Evolutionary conservation across 1,284 basidiomycete species (phyloP).

Genomic region (Ustilago tritici): DNA sequence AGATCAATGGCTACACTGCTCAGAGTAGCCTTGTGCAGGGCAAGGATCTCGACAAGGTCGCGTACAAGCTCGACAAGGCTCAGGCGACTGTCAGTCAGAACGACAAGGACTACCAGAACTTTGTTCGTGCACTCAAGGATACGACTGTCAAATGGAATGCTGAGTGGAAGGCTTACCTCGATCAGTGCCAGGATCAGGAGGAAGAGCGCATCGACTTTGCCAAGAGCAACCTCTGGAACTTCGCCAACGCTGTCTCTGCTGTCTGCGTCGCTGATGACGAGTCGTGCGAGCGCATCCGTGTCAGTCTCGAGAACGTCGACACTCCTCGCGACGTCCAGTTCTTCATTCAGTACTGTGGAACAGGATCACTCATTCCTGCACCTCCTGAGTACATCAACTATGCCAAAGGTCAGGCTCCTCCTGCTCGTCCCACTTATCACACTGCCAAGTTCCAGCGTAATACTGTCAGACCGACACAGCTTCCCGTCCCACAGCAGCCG

Average conservation of each 20-base stretch:
- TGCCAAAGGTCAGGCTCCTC: conserved; percentile 64
- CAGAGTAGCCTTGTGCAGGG: conserved; percentile 93
- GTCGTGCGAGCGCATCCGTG: conserved; percentile 66
- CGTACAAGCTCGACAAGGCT: conserved; percentile 86
- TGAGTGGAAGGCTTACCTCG: conserved; percentile 80
- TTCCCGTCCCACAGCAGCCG: conserved; percentile 37
- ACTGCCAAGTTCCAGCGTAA: conserved; percentile 64
- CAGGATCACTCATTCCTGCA: conserved; percentile 65
- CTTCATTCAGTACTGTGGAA: conserved; percentile 66
- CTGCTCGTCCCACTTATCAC: conserved; percentile 50
- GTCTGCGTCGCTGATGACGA: conserved; percentile 97
- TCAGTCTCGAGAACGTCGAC: conserved; percentile 66
- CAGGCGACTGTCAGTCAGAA: conserved; percentile 89
- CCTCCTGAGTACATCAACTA: conserved; percentile 69
- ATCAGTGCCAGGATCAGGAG: conserved; percentile 92
- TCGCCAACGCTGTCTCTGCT: conserved; percentile 93
- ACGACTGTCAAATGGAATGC: conserved; percentile 89
- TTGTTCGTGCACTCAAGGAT: conserved; percentile 82
- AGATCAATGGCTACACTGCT: conserved; percentile 94
- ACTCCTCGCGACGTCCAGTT: conserved; percentile 58
- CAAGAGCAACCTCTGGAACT: conserved; percentile 95
- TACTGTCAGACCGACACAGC: conserved; percentile 54
- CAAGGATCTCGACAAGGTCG: conserved; percentile 90
- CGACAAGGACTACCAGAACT: conserved; percentile 82
- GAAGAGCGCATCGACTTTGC: conserved; percentile 92